Conservation (phyloP, 1,284 basidiomycete species). For the Tausonia pullulans region DNA sequence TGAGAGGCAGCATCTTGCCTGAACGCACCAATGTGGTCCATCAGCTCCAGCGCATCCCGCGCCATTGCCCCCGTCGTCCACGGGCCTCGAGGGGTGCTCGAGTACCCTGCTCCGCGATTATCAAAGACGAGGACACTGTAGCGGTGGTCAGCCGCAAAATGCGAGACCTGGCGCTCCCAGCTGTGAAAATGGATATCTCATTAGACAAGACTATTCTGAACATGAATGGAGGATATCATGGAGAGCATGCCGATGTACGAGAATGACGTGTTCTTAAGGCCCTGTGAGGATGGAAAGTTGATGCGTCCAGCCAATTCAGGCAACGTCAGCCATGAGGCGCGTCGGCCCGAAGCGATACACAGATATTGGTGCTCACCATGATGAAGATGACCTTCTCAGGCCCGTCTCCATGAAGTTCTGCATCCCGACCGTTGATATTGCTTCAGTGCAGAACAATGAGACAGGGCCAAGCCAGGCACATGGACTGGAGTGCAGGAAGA, state of each 20-base stretch:
- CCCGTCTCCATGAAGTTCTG: slow-evolving; percentile 9
- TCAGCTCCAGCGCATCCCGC: neutral
- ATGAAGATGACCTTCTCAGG: neutral
- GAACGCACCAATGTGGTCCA: neutral
- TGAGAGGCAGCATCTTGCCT: neutral
- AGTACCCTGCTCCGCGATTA: slow-evolving; percentile 4
- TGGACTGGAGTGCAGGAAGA: too few relatives aligned
- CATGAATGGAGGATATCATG: too few relatives aligned
- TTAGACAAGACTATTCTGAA: too few relatives aligned
- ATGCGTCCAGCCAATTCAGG: neutral
- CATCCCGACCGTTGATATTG: too few relatives aligned
- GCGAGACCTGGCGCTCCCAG: slow-evolving; percentile 8
- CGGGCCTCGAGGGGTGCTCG: slow-evolving; percentile 5
- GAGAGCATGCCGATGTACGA: too few relatives aligned
- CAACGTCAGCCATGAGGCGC: neutral
- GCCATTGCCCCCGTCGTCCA: slow-evolving; percentile 10
- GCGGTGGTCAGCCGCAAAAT: neutral
- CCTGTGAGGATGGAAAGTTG: neutral
- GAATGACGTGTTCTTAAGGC: slow-evolving; percentile 10
- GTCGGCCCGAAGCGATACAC: neutral
- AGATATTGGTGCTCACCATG: slow-evolving; percentile 1
- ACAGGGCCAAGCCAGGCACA: too few relatives aligned
- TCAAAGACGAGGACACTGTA: slow-evolving; percentile 10
- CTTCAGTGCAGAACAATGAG: too few relatives aligned
- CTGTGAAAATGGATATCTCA: too few relatives aligned